Conservation (phyloP, 2,329 filamentous ascomycete genomes). For the Kalmusia sp. region DNA sequence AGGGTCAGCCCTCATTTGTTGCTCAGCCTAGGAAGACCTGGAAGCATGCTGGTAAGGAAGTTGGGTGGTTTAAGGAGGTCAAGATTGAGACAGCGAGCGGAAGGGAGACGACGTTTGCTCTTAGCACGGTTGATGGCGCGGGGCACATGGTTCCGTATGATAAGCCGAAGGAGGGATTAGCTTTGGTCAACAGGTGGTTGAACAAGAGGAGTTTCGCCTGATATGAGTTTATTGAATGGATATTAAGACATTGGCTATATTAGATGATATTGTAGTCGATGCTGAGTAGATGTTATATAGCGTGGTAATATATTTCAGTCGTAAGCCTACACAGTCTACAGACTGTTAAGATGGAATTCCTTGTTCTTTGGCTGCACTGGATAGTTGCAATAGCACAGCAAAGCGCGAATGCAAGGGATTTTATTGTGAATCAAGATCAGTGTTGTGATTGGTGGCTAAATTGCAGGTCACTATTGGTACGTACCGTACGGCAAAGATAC, state of each 20-base stretch:
- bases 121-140: conserved; percentile 47
- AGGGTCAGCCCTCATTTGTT: conserved; percentile 53
- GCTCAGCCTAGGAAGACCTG: conserved; percentile 38
- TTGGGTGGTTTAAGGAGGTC: conserved; percentile 46
- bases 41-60: conserved; percentile 29
- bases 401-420: too few species aligned
- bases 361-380: too few species aligned
- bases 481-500: neutral
- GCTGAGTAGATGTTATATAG: too few species aligned
- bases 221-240: neutral
- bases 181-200: conserved; percentile 39
- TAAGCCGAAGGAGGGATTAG: conserved; percentile 40
- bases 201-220: conserved; percentile 37
- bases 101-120: conserved; percentile 41
- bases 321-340: too few species aligned
- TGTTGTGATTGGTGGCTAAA: neutral
- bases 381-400: too few species aligned
- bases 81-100: conserved; percentile 35
- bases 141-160: conserved; percentile 52
- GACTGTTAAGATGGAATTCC: too few species aligned
- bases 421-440: neutral
- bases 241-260: too few species aligned
- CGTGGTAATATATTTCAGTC: too few species aligned
- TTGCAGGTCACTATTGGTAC: neutral
- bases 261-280: too few species aligned